Evolutionary conservation across 371 early-diverging fungal species (phyloP).

Genomic region (Mortierella sp.): DNA sequence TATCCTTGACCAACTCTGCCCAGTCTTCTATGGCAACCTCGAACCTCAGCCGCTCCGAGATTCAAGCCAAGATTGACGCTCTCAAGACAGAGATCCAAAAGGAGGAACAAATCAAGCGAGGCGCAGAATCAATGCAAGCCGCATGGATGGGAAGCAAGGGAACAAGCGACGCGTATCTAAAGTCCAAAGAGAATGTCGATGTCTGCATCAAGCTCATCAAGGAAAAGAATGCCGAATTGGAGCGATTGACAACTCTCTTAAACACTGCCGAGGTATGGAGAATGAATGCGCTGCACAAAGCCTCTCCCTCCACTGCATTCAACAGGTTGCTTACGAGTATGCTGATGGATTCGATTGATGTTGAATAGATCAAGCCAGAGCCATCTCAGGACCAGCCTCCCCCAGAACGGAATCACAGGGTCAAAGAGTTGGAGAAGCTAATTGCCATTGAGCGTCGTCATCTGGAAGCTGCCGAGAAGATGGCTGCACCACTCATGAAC

Average conservation of each 20-base stretch:
- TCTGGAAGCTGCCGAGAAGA: conserved; percentile 50
- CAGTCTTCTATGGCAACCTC: not conserved
- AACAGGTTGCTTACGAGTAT: not conserved
- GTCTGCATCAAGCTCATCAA: conserved; percentile 44
- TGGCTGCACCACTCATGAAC: conserved; percentile 49
- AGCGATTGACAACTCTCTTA: conserved; percentile 17
- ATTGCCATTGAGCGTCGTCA: conserved; percentile 51
- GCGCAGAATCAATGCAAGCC: conserved; percentile 50
- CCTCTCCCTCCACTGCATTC: too few relatives aligned
- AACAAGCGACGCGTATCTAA: conserved; percentile 38
- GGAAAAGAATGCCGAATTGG: conserved; percentile 38
- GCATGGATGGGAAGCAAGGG: conserved; percentile 50
- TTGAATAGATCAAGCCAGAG: conserved; percentile 19
- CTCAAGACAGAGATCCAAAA: conserved; percentile 43
- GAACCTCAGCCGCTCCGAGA: conserved; percentile 16
- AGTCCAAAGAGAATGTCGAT: conserved; percentile 51
- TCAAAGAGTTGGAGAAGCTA: conserved; percentile 40
- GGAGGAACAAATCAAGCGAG: conserved; percentile 53
- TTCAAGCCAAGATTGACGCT: conserved; percentile 29
- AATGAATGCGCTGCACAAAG: not conserved
- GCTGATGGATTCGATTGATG: not conserved
- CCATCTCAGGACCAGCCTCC: conserved; percentile 28
- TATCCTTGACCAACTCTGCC: conserved; percentile 9
- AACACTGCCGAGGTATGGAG: conserved; percentile 24
- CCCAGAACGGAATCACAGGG: conserved; percentile 30